phyloP scores from a whole-genome alignment of 192 early-diverging fungal genomes.

The Coemansia asiatica region DNA sequence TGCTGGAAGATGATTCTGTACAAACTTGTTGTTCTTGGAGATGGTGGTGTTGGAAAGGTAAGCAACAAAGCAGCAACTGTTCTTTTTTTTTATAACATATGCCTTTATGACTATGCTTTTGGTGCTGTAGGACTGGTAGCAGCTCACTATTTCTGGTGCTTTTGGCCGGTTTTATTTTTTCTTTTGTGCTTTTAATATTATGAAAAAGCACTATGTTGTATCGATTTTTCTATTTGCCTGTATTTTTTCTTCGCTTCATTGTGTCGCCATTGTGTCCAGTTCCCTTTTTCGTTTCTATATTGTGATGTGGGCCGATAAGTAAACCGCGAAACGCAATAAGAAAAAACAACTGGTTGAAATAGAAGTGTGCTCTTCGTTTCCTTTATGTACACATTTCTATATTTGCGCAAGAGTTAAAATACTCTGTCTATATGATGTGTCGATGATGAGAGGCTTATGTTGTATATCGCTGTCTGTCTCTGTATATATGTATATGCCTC shows the following conservation, averaged over 20 bases:
- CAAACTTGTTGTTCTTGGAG: constrained; percentile 92
- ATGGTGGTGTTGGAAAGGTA: constrained; percentile 94
- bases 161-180: neutral
- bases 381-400: neutral
- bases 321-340: neutral
- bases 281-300: neutral
- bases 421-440: neutral
- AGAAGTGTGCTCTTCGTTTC: neutral
- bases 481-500: neutral
- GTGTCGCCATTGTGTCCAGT: neutral
- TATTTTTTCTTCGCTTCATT: neutral
- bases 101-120: too few species aligned
- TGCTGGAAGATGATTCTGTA: constrained; percentile 76
- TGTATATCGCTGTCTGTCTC: neutral
- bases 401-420: neutral
- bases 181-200: too few species aligned
- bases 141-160: neutral
- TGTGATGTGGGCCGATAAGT: neutral
- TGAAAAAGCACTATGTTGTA: neutral
- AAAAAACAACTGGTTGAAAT: neutral
- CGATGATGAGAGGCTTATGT: neutral
- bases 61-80: neutral
- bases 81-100: constrained; percentile 10
- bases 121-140: neutral
- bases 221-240: neutral